Percentiles rank a stretch among this genome's conserved stretches.
Conservation (phyloP, 306 rosid species). For the Gastrolobium bilobum region DNA sequence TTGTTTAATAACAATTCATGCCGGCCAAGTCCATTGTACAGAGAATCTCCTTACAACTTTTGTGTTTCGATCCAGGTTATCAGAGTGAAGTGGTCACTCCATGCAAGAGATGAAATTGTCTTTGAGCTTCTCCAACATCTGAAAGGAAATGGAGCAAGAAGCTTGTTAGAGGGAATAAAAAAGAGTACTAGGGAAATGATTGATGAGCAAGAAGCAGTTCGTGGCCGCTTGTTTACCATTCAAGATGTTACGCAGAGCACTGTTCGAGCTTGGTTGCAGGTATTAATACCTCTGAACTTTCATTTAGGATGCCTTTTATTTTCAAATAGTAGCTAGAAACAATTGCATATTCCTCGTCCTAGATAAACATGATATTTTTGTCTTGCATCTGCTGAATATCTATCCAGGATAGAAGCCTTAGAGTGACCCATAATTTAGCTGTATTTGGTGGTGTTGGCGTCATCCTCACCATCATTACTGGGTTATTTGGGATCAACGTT, state of each 20-base stretch:
- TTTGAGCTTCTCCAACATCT: constrained; percentile 92
- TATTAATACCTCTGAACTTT: constrained; percentile 33
- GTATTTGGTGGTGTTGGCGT: constrained; percentile 91
- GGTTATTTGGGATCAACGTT: constrained; percentile 93
- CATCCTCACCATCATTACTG: constrained; percentile 82
- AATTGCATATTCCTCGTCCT: background rate
- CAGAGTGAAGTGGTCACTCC: constrained; percentile 97
- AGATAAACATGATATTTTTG: constrained; percentile 37
- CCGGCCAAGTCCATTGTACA: constrained; percentile 16
- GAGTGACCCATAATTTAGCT: constrained; percentile 84
- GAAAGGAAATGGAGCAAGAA: constrained; percentile 72
- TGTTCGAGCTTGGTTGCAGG: constrained; percentile 99
- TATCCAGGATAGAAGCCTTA: constrained; percentile 89
- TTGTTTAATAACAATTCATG: constrained; percentile 13
- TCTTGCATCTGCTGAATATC: constrained; percentile 38
- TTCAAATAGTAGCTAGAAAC: constrained; percentile 12
- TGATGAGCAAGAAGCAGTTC: constrained; percentile 99
- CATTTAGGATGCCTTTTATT: constrained; percentile 7
- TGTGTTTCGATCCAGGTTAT: constrained; percentile 73
- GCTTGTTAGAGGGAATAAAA: constrained; percentile 68
- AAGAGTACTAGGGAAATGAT: constrained; percentile 87
- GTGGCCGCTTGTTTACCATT: constrained; percentile 91
- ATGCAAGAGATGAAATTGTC: constrained; percentile 92
- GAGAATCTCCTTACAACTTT: constrained; percentile 28
- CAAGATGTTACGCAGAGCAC: constrained; percentile 98